These are phyloP conservation scores for Alternaria conjuncta DNA, from an alignment of 2,329 filamentous ascomycete species.

Conservation along the genomic window DNA sequence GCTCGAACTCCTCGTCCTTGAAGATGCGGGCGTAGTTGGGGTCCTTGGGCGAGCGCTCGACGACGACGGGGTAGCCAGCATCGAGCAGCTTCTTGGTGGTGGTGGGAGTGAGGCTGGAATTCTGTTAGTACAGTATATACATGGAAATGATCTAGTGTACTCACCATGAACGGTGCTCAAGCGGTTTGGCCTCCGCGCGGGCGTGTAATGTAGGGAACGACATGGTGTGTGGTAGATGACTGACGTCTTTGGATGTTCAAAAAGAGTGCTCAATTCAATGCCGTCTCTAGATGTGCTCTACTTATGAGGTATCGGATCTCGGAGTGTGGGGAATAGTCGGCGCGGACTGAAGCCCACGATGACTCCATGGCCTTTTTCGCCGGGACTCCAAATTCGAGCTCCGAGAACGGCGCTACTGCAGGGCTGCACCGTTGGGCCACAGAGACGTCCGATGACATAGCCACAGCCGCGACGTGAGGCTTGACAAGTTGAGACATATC, in stretches of 20 bases:
- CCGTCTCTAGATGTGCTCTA: not conserved
- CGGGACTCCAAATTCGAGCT: conserved; percentile 19
- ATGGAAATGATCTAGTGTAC: not conserved
- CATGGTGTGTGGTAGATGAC: conserved; percentile 26
- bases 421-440: conserved; percentile 3
- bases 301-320: conserved; percentile 14
- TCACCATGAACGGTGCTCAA: conserved; percentile 48
- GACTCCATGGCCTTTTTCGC: conserved; percentile 36
- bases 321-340: conserved; percentile 20
- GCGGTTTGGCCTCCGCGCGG: conserved; percentile 50
- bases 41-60: conserved; percentile 49
- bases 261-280: not conserved
- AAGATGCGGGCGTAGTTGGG: conserved; percentile 50
- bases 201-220: conserved; percentile 49
- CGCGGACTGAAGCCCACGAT: conserved; percentile 21
- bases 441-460: not conserved
- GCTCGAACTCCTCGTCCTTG: conserved; percentile 49
- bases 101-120: conserved; percentile 43
- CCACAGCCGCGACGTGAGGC: not conserved
- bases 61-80: conserved; percentile 49
- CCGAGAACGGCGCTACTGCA: conserved; percentile 35
- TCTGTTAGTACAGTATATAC: not conserved
- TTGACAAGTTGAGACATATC: not conserved
- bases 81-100: conserved; percentile 51
- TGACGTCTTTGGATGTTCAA: not conserved